Evolutionary conservation across 495 filamentous ascomycete species (phyloP), one percentile per base, ranked within the genome.

Genomic region (Penicillium coffeae): DNA sequence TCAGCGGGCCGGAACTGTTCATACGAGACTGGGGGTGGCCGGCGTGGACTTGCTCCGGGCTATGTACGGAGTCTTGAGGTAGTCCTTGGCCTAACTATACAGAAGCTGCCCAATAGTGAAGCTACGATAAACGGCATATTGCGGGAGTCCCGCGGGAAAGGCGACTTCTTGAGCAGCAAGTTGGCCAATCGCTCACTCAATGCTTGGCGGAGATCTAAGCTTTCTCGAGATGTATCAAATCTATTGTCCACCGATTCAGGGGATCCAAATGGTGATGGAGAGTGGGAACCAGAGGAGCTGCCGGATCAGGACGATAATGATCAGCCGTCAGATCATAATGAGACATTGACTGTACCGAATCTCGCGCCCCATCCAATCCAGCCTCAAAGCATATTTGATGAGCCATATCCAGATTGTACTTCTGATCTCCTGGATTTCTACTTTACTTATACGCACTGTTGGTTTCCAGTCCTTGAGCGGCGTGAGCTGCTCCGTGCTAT

Each of bases 381-480:
- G 6, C 14, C 38, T 3, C 13, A n/a, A 8, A 22, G 39, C 3
- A 20, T 27, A 3, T 6, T 42, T 7, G 50, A 53, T 49, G 6
- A 33, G 6, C 18, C 42, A 33, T 40, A 45, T 35, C 62, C 62
- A 21, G 45, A 52, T 0, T 42, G 50, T 36, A 59, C 46, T 6
- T 25, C 53, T 9, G 45, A 73, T 7, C 59, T 86, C 1, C 57
- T 86, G 9, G 79, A 87, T 44, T 70, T 80, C 9, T 85, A 84
- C 58, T 84, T 84, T 55, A 74, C 77, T 4, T 81, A 80, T 51
- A 86, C 81, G 0, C 78, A 84, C 56, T 73, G 68, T 21, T 87
- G 83, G 83, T 70, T 85, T 12, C 83, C 83, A 8, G 81, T 87
- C 35, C 65, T 79, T 21, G 81, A 85, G 47, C 84, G 81, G 42